phyloP scores from a whole-genome alignment of 176 grass and related monocot genomes.

The Pontederia paniculata region DNA sequence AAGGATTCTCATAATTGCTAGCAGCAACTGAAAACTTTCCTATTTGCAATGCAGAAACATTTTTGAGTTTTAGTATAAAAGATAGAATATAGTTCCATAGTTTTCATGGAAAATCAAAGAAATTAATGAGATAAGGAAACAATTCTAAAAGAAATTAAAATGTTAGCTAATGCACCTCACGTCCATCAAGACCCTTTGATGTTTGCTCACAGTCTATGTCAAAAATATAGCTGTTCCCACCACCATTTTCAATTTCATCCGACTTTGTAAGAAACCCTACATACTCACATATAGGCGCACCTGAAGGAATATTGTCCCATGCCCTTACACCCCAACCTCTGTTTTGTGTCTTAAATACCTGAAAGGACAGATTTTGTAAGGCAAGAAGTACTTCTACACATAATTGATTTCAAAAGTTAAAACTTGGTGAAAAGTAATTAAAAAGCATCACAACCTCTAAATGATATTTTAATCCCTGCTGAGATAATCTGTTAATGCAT shows the following conservation, averaged over 20 bases:
- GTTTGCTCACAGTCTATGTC: conserved; percentile 93
- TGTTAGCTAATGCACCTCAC: conserved; percentile 45
- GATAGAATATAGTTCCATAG: no score
- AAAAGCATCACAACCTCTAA: conserved; percentile 53
- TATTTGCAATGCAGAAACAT: no score
- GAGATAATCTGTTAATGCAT: conserved; percentile 81
- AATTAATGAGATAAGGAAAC: no score
- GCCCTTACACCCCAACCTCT: conserved; percentile 91
- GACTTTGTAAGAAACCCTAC: conserved; percentile 53
- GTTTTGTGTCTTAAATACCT: conserved; percentile 72
- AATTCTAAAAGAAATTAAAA: neutral
- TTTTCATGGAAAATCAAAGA: no score
- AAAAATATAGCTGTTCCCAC: conserved; percentile 64
- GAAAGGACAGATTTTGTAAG: neutral
- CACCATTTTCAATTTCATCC: conserved; percentile 52
- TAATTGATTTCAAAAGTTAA: neutral
- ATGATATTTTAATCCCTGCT: conserved; percentile 66
- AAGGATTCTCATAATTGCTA: no score
- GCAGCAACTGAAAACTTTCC: no score
- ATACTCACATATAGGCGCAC: conserved; percentile 87
- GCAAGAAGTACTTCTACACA: conserved; percentile 11
- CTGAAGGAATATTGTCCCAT: conserved; percentile 83
- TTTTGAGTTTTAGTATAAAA: no score
- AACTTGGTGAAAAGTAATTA: neutral
- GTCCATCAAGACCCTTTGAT: conserved; percentile 79